Conservation (phyloP, 2,329 filamentous ascomycete genomes). For the Neurospora sp. region DNA sequence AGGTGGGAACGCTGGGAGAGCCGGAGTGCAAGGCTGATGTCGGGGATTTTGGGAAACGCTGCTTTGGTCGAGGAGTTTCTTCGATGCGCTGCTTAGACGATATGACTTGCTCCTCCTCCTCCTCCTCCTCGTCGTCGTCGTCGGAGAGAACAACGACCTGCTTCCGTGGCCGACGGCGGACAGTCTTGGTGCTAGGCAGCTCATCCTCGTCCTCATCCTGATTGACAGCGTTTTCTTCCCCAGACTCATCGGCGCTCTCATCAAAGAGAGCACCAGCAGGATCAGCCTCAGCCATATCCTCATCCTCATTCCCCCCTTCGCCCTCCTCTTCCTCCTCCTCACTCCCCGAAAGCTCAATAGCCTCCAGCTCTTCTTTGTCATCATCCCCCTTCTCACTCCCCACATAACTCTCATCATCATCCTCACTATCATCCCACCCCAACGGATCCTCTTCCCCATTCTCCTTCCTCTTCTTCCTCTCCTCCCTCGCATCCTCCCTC, state of each 20-base stretch:
- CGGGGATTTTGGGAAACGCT: constrained; percentile 30
- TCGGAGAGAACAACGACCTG: constrained; percentile 50
- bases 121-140: constrained; percentile 52
- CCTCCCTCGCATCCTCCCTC: constrained; percentile 60
- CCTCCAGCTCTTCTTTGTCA: constrained; percentile 29
- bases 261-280: constrained; percentile 11
- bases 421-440: constrained; percentile 48
- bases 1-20: constrained; percentile 49
- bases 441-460: constrained; percentile 39
- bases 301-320: constrained; percentile 21
- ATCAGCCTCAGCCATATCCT: constrained; percentile 21
- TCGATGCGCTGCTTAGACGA: constrained; percentile 22
- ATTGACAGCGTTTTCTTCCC: constrained; percentile 24
- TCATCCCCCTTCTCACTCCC: constrained; percentile 21
- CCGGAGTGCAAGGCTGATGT: constrained; percentile 27
- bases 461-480: constrained; percentile 34
- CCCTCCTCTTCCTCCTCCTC: constrained; percentile 24
- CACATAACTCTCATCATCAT: constrained; percentile 28
- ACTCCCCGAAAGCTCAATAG: constrained; percentile 36
- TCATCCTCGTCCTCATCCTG: constrained; percentile 24
- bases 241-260: constrained; percentile 18
- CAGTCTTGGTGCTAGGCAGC: constrained; percentile 29
- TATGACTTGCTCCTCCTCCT: constrained; percentile 17
- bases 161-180: constrained; percentile 40
- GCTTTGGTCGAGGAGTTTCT: constrained; percentile 39